Base-by-base conservation (phyloP, 2,329 filamentous ascomycete species). In the Pseudovirgaria hyperparasitica region DNA sequence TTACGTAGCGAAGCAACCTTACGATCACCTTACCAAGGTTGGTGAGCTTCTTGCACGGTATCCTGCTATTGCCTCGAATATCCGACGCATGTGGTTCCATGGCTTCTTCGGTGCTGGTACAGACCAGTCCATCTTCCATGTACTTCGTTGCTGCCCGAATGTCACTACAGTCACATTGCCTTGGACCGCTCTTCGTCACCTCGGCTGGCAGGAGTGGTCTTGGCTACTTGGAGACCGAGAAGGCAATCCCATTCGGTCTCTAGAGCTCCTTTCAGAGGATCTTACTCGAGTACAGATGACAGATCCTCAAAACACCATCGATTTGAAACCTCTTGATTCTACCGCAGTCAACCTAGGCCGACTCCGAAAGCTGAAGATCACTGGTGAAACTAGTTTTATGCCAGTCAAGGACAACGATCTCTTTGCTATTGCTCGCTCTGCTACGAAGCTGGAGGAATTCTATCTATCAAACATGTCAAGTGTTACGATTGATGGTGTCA, bases 71-170 rank as follows among this genome's bases (percentile, higher is more conserved):
- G 63, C 63, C 3, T 47, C 51, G 13, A 56, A 64, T 38, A 63
- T 68, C 29, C 60, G 57, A 29, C 60, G 63, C 23, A 53, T 69
- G 39, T 68, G 63, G 62, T 66, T 69, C 43, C 60, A 67, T 31
- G 65, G 64, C 26, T 67, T 67, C 43, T 61, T 67, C 45, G 57
- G 57, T 5, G 53, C 58, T 24, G 57, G 66, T 35, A 66, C 63
- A 4, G 61, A 65, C 39, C 50, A 52, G 16, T 50, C 63, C 33
- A 59, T 69, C 27, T 61, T 66, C 31, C 50, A 56, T 10, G 57
- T 62, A 24, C 48, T 68, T 18, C 50, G 52, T 30, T 56, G 55
- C 37, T 68, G 63, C 45, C 45, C 41, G 20, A 58, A 60, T 32
- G 47, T 69, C 10, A 54, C 56, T 7, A 58, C 57, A 22, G 45